phyloP scores from a whole-genome alignment of 352 stramenopile genomes.

The Globisporangium splendens region DNA sequence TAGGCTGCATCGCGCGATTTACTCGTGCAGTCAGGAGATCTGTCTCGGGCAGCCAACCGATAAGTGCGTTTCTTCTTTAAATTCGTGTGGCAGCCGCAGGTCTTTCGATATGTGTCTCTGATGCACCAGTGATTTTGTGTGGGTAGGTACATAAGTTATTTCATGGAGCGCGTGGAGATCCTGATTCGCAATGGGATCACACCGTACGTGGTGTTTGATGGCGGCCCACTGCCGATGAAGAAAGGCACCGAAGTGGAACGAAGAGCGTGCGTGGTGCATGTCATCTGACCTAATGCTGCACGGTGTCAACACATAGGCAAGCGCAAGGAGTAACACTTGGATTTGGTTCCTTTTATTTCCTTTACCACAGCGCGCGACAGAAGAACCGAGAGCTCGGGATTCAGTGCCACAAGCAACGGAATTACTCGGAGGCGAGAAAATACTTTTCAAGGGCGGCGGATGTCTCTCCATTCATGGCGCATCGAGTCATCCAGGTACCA shows the following conservation, averaged over 20 bases:
- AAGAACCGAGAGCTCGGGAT: slow-evolving; percentile 70
- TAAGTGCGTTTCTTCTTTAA: slow-evolving; percentile 35
- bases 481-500: slow-evolving; percentile 69
- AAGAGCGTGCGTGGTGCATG: slow-evolving; percentile 33
- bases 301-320: background rate
- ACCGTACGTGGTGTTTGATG: slow-evolving; percentile 81
- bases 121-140: background rate
- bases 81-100: too few species aligned
- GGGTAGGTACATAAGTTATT: slow-evolving; percentile 73
- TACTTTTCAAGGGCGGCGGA: slow-evolving; percentile 70
- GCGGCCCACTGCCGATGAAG: slow-evolving; percentile 72
- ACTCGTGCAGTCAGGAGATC: slow-evolving; percentile 69
- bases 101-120: too few species aligned
- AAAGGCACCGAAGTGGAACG: slow-evolving; percentile 73
- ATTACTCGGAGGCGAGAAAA: slow-evolving; percentile 62
- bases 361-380: slow-evolving; percentile 38
- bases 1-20: slow-evolving; percentile 81
- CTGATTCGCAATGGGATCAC: slow-evolving; percentile 52
- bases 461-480: slow-evolving; percentile 77
- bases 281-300: background rate
- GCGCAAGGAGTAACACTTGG: background rate
- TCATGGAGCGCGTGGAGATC: slow-evolving; percentile 55
- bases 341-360: background rate
- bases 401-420: slow-evolving; percentile 47
- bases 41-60: slow-evolving; percentile 64